Base-by-base conservation (phyloP, 257 asterid species). In the Lycium ferocissimum region DNA sequence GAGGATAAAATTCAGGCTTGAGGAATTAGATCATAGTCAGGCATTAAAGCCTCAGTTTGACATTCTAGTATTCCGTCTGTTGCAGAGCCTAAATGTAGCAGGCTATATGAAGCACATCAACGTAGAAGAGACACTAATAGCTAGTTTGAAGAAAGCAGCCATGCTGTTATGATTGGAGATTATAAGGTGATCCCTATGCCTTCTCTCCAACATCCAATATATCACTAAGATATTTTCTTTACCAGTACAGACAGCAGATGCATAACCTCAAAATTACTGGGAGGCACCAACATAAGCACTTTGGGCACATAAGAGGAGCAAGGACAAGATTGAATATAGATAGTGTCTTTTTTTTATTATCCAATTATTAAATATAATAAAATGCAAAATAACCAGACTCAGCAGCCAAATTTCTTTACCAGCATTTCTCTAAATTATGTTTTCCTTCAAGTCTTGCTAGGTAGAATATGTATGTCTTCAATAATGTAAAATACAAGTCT, bases 401-500 rank as follows among this genome's bases (percentile, higher is more conserved):
- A 26, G 13, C 62, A 8, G 81, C 38, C 20, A 75, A 49, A 11
- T 47, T 11, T 75, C 61, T 7, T 26, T 2, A 51, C n/a, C 22
- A 14, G 47, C 82, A 76, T 76, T 76, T 53, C 15, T 76, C 65
- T 51, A 1, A 6, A 14, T 49, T 76, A 76, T 51, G 79, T 51
- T 76, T 76, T 26, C 47, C 63, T 76, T 35, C 20, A 22, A 76
- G 63, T 53, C 20, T 20, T 51, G 40, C 47, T 51, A 51, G 82
- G 65, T 14, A 38, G 26, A 40, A 40, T 40, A 38, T 11, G 72
- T 38, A 76, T 22, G 82, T 7, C 63, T 51, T 76, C n/a, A 26
- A 83, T 67, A 57, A 83, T 83, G 49, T 53, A 9, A 82, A 51
- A 6, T 57, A 35, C 61, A 83, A 15, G 80, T 67, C 22, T 51